Evolutionary conservation across 1,284 basidiomycete species (phyloP), one percentile per base, ranked within the genome.

Genomic region (Binderoboletus segoi): DNA sequence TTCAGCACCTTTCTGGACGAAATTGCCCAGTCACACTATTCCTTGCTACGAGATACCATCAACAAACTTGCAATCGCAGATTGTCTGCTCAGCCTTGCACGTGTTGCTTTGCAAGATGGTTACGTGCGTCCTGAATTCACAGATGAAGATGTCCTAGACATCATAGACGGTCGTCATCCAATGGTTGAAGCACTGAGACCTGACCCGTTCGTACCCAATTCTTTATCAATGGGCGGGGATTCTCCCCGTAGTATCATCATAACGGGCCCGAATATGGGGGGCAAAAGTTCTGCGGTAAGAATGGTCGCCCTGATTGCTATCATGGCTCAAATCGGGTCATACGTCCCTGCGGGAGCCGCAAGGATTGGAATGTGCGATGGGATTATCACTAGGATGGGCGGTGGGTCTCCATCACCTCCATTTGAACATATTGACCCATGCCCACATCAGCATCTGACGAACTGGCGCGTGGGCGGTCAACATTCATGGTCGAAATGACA

Each of bases 401-500:
- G 88, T 84, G 63, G 58, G 79, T 65, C 16, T 32, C 2, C 8
- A 5, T 41, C 13, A 6, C 30, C 44, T 50, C 42, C 40, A 3
- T 58, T 51, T 28, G 46, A 41, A 43, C 54, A 45, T 16, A 43
- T 44, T 42, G 23, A 38, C 46, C 59, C 13, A 69, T 26, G 6
- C 10, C 11, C 53, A 41, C 24, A 26, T 42, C 57, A 91, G 95
- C 95, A 1, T 89, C 86, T 7, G 96, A 98, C 68, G 91, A 96
- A 61, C 74, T 98, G 33, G 83, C 86, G 2, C 79, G 88, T 35
- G 93, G 93, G 0, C 85, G 93, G 23, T 94, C 91, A 2, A 98
- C 95, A 0, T 96, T 96, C 67, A 95, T 97, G 94, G 91, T 97
- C 1, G 96, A 99, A 74, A 89, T 98, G 77, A 82, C 88, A 10